Evolutionary conservation across 441 rosid species (phyloP).

Genomic region (Syzygium malaccense): DNA sequence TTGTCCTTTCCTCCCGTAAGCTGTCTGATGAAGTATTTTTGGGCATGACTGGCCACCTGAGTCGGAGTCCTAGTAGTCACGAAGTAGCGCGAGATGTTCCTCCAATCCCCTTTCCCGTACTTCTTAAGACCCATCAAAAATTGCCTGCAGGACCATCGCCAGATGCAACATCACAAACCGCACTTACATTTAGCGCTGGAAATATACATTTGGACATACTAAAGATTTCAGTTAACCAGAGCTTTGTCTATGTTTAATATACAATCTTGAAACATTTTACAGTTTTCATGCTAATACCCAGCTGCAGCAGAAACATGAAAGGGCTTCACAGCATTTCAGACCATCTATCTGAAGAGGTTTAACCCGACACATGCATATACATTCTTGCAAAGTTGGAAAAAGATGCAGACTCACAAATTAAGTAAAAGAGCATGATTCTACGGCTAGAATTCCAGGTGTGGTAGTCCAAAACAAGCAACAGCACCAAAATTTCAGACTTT

Average conservation of each 20-base stretch:
- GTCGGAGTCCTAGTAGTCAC: constrained; percentile 85
- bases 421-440: neutral
- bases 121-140: constrained; percentile 83
- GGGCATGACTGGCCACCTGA: constrained; percentile 97
- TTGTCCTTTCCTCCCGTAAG: constrained; percentile 84
- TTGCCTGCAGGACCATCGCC: constrained; percentile 39
- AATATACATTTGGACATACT: neutral
- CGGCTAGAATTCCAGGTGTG: neutral
- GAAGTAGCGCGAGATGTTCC: constrained; percentile 78
- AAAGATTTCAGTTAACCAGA: neutral
- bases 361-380: neutral
- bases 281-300: neutral
- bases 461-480: neutral
- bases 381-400: neutral
- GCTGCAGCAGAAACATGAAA: neutral
- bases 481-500: neutral
- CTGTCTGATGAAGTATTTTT: constrained; percentile 86
- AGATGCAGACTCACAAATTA: neutral
- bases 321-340: neutral
- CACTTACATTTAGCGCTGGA: neutral
- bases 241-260: neutral
- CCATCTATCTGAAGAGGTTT: neutral
- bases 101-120: constrained; percentile 99
- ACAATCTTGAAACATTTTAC: neutral
- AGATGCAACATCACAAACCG: constrained; percentile 1